phyloP scores from a whole-genome alignment of 2,329 filamentous ascomycete species.

The Cercospora citrullina region DNA sequence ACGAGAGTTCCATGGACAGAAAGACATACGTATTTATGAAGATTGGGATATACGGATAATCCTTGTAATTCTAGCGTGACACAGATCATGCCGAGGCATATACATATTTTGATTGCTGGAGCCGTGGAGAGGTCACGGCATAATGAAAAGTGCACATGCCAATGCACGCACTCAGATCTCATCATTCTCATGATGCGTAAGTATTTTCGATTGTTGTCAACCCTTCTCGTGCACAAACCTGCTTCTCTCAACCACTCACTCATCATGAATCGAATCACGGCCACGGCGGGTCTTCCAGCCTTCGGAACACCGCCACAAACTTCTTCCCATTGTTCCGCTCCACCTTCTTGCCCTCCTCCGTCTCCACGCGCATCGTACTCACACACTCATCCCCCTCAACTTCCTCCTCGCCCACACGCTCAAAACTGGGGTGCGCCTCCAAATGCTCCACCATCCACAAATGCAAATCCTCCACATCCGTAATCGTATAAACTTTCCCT shows the following conservation, averaged over 20 bases:
- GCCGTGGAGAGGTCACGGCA: background rate
- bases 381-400: constrained; percentile 70
- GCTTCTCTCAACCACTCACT: background rate
- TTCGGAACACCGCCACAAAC: constrained; percentile 83
- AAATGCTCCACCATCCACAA: constrained; percentile 91
- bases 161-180: background rate
- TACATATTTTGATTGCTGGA: background rate
- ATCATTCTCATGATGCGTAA: background rate
- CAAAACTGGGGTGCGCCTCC: constrained; percentile 73
- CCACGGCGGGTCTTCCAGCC: constrained; percentile 79
- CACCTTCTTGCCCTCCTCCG: constrained; percentile 97
- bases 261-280: constrained; percentile 35
- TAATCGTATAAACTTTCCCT: constrained; percentile 92
- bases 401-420: constrained; percentile 65
- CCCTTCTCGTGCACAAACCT: background rate
- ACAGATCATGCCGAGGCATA: background rate
- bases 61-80: background rate
- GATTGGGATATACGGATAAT: background rate
- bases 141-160: background rate
- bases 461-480: constrained; percentile 92
- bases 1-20: constrained; percentile 2
- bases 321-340: constrained; percentile 86
- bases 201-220: background rate
- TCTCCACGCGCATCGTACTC: constrained; percentile 73
- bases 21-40: constrained; percentile 3